Percentiles rank a stretch among this genome's conserved stretches.
Conservation (phyloP, 2,329 filamentous ascomycete genomes). For the Talaromyces sp. region DNA sequence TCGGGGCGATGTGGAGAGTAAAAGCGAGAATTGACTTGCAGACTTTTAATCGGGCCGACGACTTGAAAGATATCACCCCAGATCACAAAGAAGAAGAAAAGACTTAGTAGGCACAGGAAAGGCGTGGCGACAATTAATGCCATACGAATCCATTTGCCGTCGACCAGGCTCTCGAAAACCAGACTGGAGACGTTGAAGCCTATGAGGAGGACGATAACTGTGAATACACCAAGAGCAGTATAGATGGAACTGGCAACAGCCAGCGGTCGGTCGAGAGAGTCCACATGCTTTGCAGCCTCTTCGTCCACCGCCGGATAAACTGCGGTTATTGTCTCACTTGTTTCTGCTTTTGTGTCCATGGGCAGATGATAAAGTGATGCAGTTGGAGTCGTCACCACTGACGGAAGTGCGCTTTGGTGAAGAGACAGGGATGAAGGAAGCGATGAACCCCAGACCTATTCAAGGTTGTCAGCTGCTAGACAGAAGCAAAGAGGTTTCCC, state of each 20-base stretch:
- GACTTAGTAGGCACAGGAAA: slow-evolving; percentile 36
- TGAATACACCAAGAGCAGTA: slow-evolving; percentile 37
- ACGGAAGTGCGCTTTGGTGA: slow-evolving; percentile 12
- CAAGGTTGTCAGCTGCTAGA: slow-evolving; percentile 2
- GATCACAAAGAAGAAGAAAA: slow-evolving; percentile 53
- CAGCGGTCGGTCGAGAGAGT: slow-evolving; percentile 44
- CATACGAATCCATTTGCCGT: slow-evolving; percentile 30
- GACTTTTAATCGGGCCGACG: slow-evolving; percentile 48
- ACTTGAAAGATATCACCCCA: slow-evolving; percentile 50
- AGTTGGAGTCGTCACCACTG: slow-evolving; percentile 18
- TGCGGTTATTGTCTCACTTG: not conserved
- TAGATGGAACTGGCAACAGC: slow-evolving; percentile 38
- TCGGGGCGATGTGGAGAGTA: slow-evolving; percentile 36
- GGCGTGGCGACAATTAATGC: slow-evolving; percentile 32
- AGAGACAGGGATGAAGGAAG: slow-evolving; percentile 7
- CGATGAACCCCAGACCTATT: slow-evolving; percentile 20
- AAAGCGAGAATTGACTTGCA: slow-evolving; percentile 45
- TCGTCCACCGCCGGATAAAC: slow-evolving; percentile 18
- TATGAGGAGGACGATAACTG: slow-evolving; percentile 39
- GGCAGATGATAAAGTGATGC: slow-evolving; percentile 21
- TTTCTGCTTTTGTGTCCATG: slow-evolving; percentile 28
- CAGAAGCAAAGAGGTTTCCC: not conserved
- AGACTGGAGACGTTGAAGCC: slow-evolving; percentile 41
- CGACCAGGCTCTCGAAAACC: slow-evolving; percentile 39
- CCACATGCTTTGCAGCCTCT: slow-evolving; percentile 26